Evolutionary conservation across 139 green algal species (phyloP), one percentile per base, ranked within the genome.

Genomic region (Volvox reticuliferus): DNA sequence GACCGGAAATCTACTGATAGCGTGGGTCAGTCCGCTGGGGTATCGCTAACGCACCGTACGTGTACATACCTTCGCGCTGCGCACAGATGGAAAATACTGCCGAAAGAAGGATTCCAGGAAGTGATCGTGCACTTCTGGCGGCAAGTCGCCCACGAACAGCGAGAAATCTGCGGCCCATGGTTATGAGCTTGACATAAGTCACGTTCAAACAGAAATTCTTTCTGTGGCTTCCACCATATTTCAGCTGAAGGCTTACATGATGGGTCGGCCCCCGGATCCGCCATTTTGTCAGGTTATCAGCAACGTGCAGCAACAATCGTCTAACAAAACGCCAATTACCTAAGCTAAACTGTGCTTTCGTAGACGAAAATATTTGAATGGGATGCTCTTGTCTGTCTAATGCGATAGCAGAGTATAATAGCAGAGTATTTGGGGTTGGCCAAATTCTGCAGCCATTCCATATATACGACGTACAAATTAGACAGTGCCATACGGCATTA

Each of bases 61-160:
- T 73, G 14, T 32, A 67, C 79, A 28, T 30, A 98, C 95, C 95
- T 98, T 98, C 35, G 97, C 97, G 26, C 90, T 97, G 2, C 93
- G 92, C 20, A 98, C 97, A 12, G 94, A 97, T 9, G 96, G 93
- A 88, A 97, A 99, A 65, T 96, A 98, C 62, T 96, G 88, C 22
- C 96, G 83, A 91, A 99, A 99, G 37, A 96, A 96, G 35, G 98
- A 96, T 85, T 98, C 94, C 21, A 99, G 94, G 20, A 97, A 93
- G 75, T 95, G 95, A 92, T 99, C 98, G 35, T 95, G 98, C 12
- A 99, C 98, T 35, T 99, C 98, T 1, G 94, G 95, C 0, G 97
- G 95, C 33, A 99, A 93, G 90, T 99, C 98, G 9, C 98, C 98
- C 24, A 99, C 97, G 92, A 99, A 99, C 6, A 99, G 50, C 5